Base-by-base conservation (phyloP, 768 basidiomycete species). In the Collybia sordida region DNA sequence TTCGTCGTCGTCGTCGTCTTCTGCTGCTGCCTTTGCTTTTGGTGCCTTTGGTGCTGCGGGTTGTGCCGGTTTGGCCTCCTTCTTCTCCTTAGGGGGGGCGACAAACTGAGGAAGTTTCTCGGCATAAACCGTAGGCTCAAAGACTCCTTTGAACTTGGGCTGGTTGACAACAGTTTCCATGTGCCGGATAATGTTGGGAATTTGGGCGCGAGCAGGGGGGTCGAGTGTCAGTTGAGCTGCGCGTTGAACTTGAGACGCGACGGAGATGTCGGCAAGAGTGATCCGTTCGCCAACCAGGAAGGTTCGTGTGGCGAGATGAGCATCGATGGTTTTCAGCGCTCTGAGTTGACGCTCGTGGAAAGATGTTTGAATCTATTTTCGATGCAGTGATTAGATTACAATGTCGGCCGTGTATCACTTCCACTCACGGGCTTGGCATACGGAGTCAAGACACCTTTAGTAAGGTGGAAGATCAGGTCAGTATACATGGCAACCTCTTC, bases 271-370 rank as follows among this genome's bases (percentile, higher is more conserved):
- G 55, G 94, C 97, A 41, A 96, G 79, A 54, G 93, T 92, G 78
- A 98, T 88, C 63, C 96, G 90, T 66, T 99, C 92, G 57, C 86
- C 87, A 48, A 93, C 93, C 61, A 98, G 81, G 81, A 85, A 98
- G 40, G 96, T 99, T 63, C 81, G 83, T 50, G 82, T 77, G 42
- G 75, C 64, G 59, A 99, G 83, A 74, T 90, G 80, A 27, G 71
- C 67, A 57, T 99, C 82, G 49, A 98, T 75, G 55, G 82, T 83
- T 35, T 72, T 72, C 43, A 97, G 75, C 17, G 81, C 70, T 40
- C 80, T 77, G 36, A 68, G 54, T 61, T 85, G 77, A 28, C 76
- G 78, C 41, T 88, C 85, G 14, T 70, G 58, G 49, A 82, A 64
- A 40, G 54, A 42, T 42, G 65, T 81, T 70, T 92, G 89, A 54